Percentiles rank a stretch among this genome's conserved stretches.
phyloP scores from a whole-genome alignment of 345 rosid species.

The Aquilaria sinensis region DNA sequence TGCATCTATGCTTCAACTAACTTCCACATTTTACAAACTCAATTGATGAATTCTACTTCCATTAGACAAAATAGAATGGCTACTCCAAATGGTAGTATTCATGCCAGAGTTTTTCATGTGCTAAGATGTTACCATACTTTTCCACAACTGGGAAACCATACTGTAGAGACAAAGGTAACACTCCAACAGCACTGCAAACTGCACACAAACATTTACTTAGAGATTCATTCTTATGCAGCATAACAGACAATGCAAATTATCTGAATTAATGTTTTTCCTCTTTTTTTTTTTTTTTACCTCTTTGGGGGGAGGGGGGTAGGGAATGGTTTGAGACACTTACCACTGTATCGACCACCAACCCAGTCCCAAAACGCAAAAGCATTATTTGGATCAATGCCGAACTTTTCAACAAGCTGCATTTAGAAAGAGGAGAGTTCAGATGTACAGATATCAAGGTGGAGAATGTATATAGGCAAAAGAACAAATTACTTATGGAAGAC shows the following conservation, averaged over 20 bases:
- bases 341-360: conserved; percentile 98
- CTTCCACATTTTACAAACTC: no score
- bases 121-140: conserved; percentile 58
- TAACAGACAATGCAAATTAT: conserved; percentile 4
- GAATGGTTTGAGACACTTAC: conserved; percentile 30
- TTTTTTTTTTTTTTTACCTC: neutral
- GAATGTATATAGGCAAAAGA: conserved; percentile 2
- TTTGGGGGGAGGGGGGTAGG: neutral
- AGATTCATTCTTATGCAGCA: conserved; percentile 13
- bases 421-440: neutral
- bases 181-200: conserved; percentile 99
- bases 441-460: no score
- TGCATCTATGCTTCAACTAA: no score
- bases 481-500: neutral
- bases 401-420: conserved; percentile 88
- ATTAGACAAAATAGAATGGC: no score
- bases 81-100: no score
- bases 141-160: conserved; percentile 87
- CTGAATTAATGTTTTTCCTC: neutral
- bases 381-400: conserved; percentile 93
- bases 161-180: conserved; percentile 87
- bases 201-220: conserved; percentile 24
- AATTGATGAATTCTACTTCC: no score
- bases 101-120: neutral
- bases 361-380: conserved; percentile 99